phyloP scores from a whole-genome alignment of 257 asterid species.

The Capsicum chinense region DNA sequence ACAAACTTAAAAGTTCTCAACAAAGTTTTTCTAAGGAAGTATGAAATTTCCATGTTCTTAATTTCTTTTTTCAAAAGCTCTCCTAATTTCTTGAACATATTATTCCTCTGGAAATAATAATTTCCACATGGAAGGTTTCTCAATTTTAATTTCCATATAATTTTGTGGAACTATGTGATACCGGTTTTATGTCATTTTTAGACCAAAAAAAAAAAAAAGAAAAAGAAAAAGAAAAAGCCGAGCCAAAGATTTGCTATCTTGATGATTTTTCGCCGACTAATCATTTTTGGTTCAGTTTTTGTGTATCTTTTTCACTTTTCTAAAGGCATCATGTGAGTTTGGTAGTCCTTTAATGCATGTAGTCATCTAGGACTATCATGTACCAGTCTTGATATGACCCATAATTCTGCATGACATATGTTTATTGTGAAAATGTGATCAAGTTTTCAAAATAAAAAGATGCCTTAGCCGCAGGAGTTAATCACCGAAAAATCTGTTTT shows the following conservation, averaged over 20 bases:
- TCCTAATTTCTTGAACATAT: neutral
- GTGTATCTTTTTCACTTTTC: conserved; percentile 18
- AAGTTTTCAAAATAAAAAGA: neutral
- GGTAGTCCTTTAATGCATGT: neutral
- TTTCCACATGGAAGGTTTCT: neutral
- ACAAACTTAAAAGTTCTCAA: conserved; percentile 20
- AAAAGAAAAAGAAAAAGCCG: neutral
- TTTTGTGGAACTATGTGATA: neutral
- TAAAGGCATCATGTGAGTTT: conserved; percentile 1
- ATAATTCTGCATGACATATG: neutral
- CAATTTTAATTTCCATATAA: conserved; percentile 5
- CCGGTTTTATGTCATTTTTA: neutral
- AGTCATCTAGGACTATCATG: conserved; percentile 18
- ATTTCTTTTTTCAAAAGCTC: neutral
- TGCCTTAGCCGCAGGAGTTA: neutral
- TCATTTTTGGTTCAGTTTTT: conserved; percentile 3
- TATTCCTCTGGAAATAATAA: conserved; percentile 3
- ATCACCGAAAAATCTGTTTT: neutral
- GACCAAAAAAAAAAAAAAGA: neutral
- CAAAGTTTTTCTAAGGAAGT: neutral
- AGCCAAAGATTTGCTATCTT: neutral
- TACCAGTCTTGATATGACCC: neutral
- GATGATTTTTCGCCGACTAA: neutral
- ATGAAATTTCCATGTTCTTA: neutral
- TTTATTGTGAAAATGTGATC: neutral